Base-by-base conservation (phyloP, 2,329 filamentous ascomycete species). In the Pseudocercospora musae region DNA sequence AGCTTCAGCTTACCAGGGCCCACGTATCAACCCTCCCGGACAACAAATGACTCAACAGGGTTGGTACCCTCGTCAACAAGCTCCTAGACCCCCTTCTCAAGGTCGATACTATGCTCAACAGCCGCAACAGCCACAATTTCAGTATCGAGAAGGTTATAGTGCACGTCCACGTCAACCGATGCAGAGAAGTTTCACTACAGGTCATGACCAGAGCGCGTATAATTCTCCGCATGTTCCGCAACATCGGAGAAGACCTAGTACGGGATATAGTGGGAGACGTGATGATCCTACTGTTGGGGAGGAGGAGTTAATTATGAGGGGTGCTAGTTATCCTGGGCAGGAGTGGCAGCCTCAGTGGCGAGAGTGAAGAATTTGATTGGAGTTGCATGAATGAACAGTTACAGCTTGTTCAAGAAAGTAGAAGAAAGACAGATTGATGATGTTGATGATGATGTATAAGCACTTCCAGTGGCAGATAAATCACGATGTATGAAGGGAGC, bases 311-410 rank as follows among this genome's bases (percentile, higher is more conserved):
- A 62, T 68, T 62, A 90, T 90, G 88, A 83, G 80, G 53, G 87
- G 87, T 6, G 87, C 86, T 11, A 87, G 84, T 71, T 90, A 89
- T 73, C 88, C 88, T 0, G 88, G 88, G 0, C 86, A 89, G 76
- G 87, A 90, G 73, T 90, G 88, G 87, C 84, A 84, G 68, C 86
- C 86, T 40, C 29, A 18, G n/a, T 29, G 52, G 27, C 7, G 29
- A 18, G 52, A 29, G 3, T 18, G n/a, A n/a, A n/a, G n/a, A n/a
- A n/a, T n/a, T n/a, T n/a, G n/a, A n/a, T n/a, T n/a, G n/a, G n/a
- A n/a, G n/a, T n/a, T n/a, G n/a, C n/a, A 49, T 49, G 10, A 25
- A 49, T 25, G 20, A 23, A 21, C 20, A 21, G 44, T 49, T 21
- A 21, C 44, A 49, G 23, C 44, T 25, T 23, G 13, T 9, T 1